Conservation (phyloP, 352 stramenopile genomes). For the Aphanomyces invadans region DNA sequence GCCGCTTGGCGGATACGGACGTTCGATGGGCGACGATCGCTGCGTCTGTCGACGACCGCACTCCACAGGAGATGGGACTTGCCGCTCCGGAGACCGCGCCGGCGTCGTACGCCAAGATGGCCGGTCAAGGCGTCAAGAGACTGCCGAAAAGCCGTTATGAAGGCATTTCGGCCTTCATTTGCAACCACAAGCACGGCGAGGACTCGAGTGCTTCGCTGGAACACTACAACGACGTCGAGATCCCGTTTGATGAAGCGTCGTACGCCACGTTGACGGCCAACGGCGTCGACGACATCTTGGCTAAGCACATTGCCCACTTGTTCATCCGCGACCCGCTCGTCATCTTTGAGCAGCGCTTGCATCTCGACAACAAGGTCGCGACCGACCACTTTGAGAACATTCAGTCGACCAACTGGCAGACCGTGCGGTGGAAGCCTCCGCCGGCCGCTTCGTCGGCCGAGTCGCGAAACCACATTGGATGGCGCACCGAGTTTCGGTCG, state of each 20-base stretch:
- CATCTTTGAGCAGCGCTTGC: constrained; percentile 86
- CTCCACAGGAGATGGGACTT: constrained; percentile 65
- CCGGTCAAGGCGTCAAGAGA: constrained; percentile 85
- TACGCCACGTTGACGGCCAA: constrained; percentile 86
- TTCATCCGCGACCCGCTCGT: constrained; percentile 99
- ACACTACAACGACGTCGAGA: constrained; percentile 92
- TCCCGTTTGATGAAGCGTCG: constrained; percentile 91
- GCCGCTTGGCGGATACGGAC: constrained; percentile 87
- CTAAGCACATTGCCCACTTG: constrained; percentile 97
- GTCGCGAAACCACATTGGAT: constrained; percentile 49
- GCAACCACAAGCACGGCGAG: constrained; percentile 80
- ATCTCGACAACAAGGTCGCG: constrained; percentile 70
- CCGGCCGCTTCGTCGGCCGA: constrained; percentile 35
- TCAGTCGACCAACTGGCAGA: constrained; percentile 99
- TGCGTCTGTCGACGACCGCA: constrained; percentile 94
- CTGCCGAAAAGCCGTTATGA: constrained; percentile 95
- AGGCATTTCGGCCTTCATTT: constrained; percentile 86
- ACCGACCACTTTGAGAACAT: constrained; percentile 99
- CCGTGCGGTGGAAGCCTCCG: constrained; percentile 99
- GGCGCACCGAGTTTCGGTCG: constrained; percentile 91
- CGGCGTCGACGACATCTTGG: constrained; percentile 93
- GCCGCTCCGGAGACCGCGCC: constrained; percentile 34
- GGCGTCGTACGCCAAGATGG: constrained; percentile 86
- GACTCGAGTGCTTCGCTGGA: constrained; percentile 67
- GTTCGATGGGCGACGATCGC: constrained; percentile 96